Evolutionary conservation across 1,284 basidiomycete genomes (phyloP).

Genomic region (Melampsora americana): DNA sequence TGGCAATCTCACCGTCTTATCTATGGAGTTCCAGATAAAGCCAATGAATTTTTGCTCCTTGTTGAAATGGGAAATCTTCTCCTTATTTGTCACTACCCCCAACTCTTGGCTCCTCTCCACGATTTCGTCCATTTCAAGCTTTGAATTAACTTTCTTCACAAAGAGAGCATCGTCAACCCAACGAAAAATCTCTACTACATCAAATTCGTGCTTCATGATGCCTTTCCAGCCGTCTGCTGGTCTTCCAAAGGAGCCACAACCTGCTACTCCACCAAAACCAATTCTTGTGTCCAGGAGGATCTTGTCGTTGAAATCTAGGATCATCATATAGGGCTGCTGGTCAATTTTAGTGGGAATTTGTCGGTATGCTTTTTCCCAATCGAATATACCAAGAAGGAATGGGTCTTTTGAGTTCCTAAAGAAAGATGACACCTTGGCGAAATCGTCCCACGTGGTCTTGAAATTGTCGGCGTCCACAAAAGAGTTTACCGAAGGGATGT

Average conservation of each 20-base stretch:
- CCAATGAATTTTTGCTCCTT: conserved; percentile 19
- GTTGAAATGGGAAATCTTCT: background rate
- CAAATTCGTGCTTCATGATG: background rate
- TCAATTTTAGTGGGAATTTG: background rate
- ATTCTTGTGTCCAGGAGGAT: background rate
- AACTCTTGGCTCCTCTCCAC: background rate
- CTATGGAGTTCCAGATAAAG: conserved; percentile 5
- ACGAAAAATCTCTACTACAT: background rate
- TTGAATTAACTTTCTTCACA: background rate
- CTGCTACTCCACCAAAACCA: conserved; percentile 10
- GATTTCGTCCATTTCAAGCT: background rate
- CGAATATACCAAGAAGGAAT: background rate
- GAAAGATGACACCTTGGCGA: background rate
- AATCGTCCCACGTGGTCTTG: conserved; percentile 15
- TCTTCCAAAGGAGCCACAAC: conserved; percentile 13
- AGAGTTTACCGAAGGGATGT: background rate
- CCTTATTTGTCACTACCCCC: conserved; percentile 10
- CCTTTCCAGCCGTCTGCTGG: conserved; percentile 16
- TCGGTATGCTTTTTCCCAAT: too few relatives aligned
- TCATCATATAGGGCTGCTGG: background rate
- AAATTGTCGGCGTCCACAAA: conserved; percentile 7
- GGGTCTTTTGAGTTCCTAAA: background rate
- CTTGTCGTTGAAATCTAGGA: background rate
- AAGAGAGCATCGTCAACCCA: conserved; percentile 18
- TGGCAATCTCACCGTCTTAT: conserved; percentile 4